Conservation (phyloP, 2,329 filamentous ascomycete species). For the Fusarium dimerum region DNA sequence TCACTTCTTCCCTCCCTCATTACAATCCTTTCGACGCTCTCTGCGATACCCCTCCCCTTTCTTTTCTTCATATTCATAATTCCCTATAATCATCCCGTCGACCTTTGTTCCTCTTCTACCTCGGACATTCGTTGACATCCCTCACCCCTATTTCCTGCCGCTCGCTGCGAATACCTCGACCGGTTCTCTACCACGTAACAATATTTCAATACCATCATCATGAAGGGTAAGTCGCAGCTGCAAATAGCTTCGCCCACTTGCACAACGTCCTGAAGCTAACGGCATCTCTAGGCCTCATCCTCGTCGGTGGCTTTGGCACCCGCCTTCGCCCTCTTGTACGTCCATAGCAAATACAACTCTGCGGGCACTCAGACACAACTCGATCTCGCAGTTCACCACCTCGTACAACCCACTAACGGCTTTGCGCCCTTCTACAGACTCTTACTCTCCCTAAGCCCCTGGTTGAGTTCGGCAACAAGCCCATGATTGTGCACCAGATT, state of each 20-base stretch:
- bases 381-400: constrained; percentile 3
- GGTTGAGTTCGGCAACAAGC: constrained; percentile 98
- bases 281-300: constrained; percentile 78
- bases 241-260: not conserved
- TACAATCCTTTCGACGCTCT: no score
- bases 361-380: no score
- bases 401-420: constrained; percentile 21
- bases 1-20: no score
- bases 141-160: no score
- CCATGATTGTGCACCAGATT: constrained; percentile 98
- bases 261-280: constrained; percentile 19
- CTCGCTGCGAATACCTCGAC: no score
- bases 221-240: constrained; percentile 36
- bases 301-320: constrained; percentile 98
- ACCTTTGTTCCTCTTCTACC: constrained; percentile 25
- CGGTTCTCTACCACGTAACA: constrained; percentile 21
- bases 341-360: no score
- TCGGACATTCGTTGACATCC: constrained; percentile 24
- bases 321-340: constrained; percentile 92
- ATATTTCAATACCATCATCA: constrained; percentile 30
- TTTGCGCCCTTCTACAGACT: constrained; percentile 58
- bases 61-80: no score
- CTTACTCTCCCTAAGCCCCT: constrained; percentile 96
- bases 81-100: constrained; percentile 30
- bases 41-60: no score